Conservation (phyloP, 768 basidiomycete genomes). For the Phlebiopsis flavidoalba region DNA sequence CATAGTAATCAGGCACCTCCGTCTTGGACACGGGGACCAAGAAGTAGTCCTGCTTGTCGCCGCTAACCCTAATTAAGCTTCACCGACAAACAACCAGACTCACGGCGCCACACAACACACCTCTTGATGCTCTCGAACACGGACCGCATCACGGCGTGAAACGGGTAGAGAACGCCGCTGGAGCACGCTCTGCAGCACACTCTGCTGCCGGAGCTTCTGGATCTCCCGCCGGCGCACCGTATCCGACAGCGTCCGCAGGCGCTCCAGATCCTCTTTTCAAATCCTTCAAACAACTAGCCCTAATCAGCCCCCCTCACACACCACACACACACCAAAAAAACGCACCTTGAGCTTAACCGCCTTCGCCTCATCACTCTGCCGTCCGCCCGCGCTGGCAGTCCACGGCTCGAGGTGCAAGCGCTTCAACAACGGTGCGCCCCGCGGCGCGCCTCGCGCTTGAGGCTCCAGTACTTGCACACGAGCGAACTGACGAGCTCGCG, state of each 20-base stretch:
- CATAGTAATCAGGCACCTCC: conserved; percentile 88
- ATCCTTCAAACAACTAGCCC: conserved; percentile 54
- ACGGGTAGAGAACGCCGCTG: conserved; percentile 60
- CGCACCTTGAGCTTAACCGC: conserved; percentile 75
- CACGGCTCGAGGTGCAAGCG: conserved; percentile 94
- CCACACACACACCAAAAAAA: conserved; percentile 1
- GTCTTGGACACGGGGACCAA: conserved; percentile 73
- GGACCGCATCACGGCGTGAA: conserved; percentile 51
- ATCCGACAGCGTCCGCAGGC: conserved; percentile 60
- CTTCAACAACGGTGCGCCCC: conserved; percentile 89
- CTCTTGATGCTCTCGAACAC: conserved; percentile 66
- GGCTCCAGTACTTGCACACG: conserved; percentile 92
- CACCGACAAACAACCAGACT: not conserved
- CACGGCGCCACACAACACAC: conserved; percentile 41
- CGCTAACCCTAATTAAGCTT: conserved; percentile 35
- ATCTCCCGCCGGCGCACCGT: conserved; percentile 74
- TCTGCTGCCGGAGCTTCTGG: conserved; percentile 66
- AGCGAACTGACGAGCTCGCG: conserved; percentile 60
- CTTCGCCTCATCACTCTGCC: conserved; percentile 81
- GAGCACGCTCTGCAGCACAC: conserved; percentile 63
- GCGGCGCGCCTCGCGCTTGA: conserved; percentile 89
- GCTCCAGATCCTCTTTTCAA: conserved; percentile 76
- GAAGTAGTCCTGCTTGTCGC: conserved; percentile 74
- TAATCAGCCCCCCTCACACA: not conserved
- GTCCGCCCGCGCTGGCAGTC: conserved; percentile 71